These are phyloP conservation scores for Syzygium oleosum DNA, from an alignment of 345 rosid species.

Conservation along the genomic window DNA sequence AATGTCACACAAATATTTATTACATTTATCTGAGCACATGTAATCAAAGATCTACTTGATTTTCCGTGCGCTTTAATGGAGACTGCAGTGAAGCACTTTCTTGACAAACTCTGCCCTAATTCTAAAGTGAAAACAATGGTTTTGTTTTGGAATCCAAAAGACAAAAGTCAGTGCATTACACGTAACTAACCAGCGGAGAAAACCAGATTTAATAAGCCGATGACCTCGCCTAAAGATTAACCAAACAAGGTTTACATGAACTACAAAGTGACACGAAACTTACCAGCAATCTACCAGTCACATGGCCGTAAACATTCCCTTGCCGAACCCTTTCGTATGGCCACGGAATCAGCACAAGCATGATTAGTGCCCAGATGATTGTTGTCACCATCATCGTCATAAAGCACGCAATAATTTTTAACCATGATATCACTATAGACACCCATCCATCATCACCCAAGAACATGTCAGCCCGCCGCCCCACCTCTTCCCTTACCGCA, in stretches of 20 bases:
- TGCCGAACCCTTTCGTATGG: constrained; percentile 36
- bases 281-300: constrained; percentile 50
- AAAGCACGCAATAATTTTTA: constrained; percentile 34
- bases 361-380: constrained; percentile 30
- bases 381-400: constrained; percentile 39
- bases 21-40: background rate
- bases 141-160: background rate
- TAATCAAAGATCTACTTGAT: background rate
- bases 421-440: constrained; percentile 19
- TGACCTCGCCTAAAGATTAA: background rate
- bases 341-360: constrained; percentile 44
- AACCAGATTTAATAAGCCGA: background rate
- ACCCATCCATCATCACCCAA: constrained; percentile 37
- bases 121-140: background rate
- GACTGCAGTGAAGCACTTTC: background rate
- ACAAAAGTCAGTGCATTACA: background rate
- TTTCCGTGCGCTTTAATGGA: background rate
- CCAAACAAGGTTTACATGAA: background rate
- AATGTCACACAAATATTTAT: background rate
- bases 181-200: background rate
- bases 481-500: constrained; percentile 3
- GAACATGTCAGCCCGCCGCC: constrained; percentile 4
- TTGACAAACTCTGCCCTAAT: background rate
- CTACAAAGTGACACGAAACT: background rate
- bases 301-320: constrained; percentile 47